Percentiles rank a stretch among this genome's conserved stretches.
Evolutionary conservation across 257 asterid genomes (phyloP).

Genomic region (Sherardia arvensis): DNA sequence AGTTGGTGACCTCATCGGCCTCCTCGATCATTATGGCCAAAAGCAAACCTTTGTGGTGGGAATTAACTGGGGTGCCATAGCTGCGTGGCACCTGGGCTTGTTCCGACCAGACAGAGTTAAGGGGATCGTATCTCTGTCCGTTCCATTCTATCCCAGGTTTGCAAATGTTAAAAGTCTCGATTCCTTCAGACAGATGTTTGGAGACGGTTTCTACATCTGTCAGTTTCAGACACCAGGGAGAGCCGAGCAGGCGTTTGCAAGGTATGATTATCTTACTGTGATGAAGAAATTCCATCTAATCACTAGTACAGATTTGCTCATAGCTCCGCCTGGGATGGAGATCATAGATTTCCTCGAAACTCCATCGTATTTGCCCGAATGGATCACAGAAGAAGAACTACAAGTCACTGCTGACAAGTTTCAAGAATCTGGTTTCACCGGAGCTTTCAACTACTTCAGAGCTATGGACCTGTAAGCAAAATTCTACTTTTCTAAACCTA

Average conservation of each 20-base stretch:
- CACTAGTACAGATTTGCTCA: slow-evolving; percentile 19
- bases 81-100: slow-evolving; percentile 44
- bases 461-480: slow-evolving; percentile 36
- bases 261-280: slow-evolving; percentile 30
- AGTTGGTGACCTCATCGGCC: slow-evolving; percentile 39
- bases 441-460: slow-evolving; percentile 36
- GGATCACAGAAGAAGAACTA: slow-evolving; percentile 46
- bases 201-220: slow-evolving; percentile 32
- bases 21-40: slow-evolving; percentile 38
- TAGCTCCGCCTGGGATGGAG: slow-evolving; percentile 40
- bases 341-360: slow-evolving; percentile 33
- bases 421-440: slow-evolving; percentile 46
- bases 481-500: background rate
- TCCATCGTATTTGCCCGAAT: slow-evolving; percentile 28
- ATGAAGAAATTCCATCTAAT: slow-evolving; percentile 38
- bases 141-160: slow-evolving; percentile 29
- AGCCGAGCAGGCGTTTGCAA: slow-evolving; percentile 41
- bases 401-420: slow-evolving; percentile 40
- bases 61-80: slow-evolving; percentile 41
- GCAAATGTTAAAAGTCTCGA: slow-evolving; percentile 16
- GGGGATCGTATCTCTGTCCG: slow-evolving; percentile 30
- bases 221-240: slow-evolving; percentile 50
- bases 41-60: slow-evolving; percentile 45
- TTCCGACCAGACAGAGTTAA: slow-evolving; percentile 36
- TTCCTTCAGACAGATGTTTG: slow-evolving; percentile 32